Conservation (phyloP, 768 basidiomycete species). For the Podaxis sp. region DNA sequence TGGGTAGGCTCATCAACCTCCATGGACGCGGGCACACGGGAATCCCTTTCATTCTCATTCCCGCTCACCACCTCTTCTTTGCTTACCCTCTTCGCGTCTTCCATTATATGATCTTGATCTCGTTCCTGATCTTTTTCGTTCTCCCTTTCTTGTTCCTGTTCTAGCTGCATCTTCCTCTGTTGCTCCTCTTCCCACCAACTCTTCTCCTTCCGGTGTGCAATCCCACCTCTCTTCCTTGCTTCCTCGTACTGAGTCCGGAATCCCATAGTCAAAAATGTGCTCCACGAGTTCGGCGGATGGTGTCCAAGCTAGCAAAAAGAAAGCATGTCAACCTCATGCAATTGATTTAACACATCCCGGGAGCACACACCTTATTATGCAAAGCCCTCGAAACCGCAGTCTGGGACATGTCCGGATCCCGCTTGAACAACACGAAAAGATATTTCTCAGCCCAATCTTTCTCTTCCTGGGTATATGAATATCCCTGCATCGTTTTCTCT, state of each 20-base stretch:
- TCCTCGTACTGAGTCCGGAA: conserved; percentile 40
- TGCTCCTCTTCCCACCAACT: conserved; percentile 19
- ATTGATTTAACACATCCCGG: background rate
- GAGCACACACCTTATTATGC: conserved; percentile 40
- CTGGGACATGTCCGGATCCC: conserved; percentile 44
- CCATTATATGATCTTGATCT: background rate
- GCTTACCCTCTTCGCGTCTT: background rate
- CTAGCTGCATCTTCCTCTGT: background rate
- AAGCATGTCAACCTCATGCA: background rate
- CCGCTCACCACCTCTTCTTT: background rate
- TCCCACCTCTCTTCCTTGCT: conserved; percentile 48
- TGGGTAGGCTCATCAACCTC: conserved; percentile 3
- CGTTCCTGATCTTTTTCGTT: background rate
- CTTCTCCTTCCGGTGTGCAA: conserved; percentile 45
- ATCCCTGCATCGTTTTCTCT: conserved; percentile 17
- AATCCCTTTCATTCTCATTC: conserved; percentile 14
- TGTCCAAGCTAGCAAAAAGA: conserved; percentile 51
- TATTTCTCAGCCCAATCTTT: conserved; percentile 45
- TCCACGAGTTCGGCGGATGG: conserved; percentile 54
- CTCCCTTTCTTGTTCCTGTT: background rate
- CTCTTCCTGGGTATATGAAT: conserved; percentile 51
- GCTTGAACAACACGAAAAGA: conserved; percentile 41
- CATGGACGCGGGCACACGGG: background rate
- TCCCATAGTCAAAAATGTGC: conserved; percentile 29
- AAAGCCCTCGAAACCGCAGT: conserved; percentile 36